A percentile compares a stretch with the other conserved stretches of the same genome.
These are phyloP conservation scores for Balamuthia mandrillaris DNA, from an alignment of 208 protist genomes.

Conservation along the genomic window DNA sequence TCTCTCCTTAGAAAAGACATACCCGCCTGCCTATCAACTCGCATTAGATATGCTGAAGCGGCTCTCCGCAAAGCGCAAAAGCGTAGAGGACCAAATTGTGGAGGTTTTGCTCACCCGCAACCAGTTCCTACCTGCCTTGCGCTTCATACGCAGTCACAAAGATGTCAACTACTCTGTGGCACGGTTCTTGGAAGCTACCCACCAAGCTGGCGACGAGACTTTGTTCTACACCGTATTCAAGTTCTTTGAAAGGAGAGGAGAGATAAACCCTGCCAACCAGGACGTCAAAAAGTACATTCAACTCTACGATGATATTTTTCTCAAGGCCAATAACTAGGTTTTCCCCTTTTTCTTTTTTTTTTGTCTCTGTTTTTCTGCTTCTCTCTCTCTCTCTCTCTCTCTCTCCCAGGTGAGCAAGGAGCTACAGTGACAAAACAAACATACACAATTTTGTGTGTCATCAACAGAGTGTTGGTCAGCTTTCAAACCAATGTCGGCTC, in stretches of 20 bases:
- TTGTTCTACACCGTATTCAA: slow-evolving; percentile 2
- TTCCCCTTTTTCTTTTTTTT: no score
- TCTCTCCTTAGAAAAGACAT: slow-evolving; percentile 37
- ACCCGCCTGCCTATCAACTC: slow-evolving; percentile 51
- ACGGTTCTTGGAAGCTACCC: background rate
- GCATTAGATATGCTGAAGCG: slow-evolving; percentile 58
- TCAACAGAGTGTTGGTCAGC: no score
- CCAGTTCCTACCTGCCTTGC: background rate
- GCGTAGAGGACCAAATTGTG: slow-evolving; percentile 35
- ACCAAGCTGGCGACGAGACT: background rate
- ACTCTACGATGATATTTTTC: no score
- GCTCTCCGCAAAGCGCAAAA: background rate
- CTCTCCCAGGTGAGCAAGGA: no score
- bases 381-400: no score
- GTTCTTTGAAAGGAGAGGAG: slow-evolving; percentile 24
- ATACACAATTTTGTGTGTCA: no score
- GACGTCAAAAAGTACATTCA: no score
- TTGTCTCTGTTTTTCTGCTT: no score
- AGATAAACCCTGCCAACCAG: background rate
- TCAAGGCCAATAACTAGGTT: no score
- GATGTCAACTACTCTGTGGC: background rate
- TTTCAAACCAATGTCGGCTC: no score
- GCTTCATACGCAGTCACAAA: background rate
- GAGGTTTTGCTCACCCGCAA: slow-evolving; percentile 37
- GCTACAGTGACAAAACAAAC: no score